Percentiles rank a stretch among this genome's conserved stretches.
These are phyloP conservation scores for Sclerotinia spermophila DNA, from an alignment of 2,329 filamentous ascomycete species.

Conservation along the genomic window DNA sequence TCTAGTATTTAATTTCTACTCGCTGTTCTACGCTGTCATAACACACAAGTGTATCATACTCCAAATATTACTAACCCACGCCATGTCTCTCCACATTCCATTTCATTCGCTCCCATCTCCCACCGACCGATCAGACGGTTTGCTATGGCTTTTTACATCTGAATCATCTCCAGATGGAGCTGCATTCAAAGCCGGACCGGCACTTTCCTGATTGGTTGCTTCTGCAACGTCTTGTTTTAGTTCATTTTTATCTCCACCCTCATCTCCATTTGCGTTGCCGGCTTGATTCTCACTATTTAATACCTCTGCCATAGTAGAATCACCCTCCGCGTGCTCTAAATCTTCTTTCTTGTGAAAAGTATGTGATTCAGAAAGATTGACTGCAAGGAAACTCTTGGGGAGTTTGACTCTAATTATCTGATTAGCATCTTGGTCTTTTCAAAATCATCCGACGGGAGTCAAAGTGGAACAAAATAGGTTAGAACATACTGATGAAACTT, in stretches of 20 bases:
- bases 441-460: neutral
- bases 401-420: conserved; percentile 35
- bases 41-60: neutral
- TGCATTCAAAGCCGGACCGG: neutral
- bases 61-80: neutral
- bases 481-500: conserved; percentile 84
- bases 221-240: neutral
- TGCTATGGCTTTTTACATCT: neutral
- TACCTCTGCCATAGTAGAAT: neutral
- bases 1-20: neutral
- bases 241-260: neutral
- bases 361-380: conserved; percentile 39
- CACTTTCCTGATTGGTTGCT: neutral
- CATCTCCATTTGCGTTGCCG: neutral
- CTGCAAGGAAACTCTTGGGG: conserved; percentile 38
- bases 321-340: neutral
- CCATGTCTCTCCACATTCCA: neutral
- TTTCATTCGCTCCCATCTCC: neutral
- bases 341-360: conserved; percentile 37
- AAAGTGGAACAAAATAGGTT: neutral
- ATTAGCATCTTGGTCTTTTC: neutral
- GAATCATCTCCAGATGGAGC: neutral
- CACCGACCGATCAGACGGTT: neutral
- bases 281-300: neutral
- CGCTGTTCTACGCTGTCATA: neutral